These are phyloP conservation scores for Micromonas commoda DNA, from an alignment of 139 green algal species.

Conservation along the genomic window DNA sequence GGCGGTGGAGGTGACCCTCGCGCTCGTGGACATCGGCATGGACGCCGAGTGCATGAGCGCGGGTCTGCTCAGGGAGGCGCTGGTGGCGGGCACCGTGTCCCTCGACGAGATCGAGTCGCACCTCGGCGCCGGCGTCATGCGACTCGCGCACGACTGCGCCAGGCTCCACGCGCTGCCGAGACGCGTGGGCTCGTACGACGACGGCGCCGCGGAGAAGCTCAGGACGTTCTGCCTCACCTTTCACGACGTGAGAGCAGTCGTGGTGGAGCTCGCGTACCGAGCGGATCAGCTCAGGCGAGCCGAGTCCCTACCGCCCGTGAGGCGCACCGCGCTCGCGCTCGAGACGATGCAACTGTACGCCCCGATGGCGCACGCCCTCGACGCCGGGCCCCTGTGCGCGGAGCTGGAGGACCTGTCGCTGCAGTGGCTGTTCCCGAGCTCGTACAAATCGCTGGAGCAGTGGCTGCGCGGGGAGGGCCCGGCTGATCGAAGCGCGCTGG, in stretches of 20 bases:
- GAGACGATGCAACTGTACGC: conserved; percentile 81
- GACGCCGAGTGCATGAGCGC: conserved; percentile 75
- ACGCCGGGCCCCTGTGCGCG: conserved; percentile 21
- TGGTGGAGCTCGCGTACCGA: conserved; percentile 71
- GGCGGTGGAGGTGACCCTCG: conserved; percentile 22
- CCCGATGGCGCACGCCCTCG: conserved; percentile 69
- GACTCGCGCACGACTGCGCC: conserved; percentile 25
- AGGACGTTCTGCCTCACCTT: conserved; percentile 76
- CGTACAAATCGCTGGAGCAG: conserved; percentile 56
- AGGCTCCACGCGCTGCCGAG: conserved; percentile 2
- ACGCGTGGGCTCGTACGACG: conserved; percentile 64
- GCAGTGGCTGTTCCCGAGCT: conserved; percentile 72
- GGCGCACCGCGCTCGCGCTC: conserved; percentile 48
- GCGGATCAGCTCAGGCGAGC: conserved; percentile 60
- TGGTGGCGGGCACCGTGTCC: conserved; percentile 44
- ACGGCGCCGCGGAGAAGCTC: conserved; percentile 63
- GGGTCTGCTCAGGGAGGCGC: conserved; percentile 65
- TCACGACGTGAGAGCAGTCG: conserved; percentile 60
- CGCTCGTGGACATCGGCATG: conserved; percentile 36
- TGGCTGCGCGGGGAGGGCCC: conserved; percentile 58
- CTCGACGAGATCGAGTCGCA: conserved; percentile 49
- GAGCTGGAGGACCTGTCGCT: conserved; percentile 45
- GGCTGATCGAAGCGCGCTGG: conserved; percentile 48
- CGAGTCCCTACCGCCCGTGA: conserved; percentile 43
- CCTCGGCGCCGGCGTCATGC: conserved; percentile 46